phyloP scores from a whole-genome alignment of 768 basidiomycete genomes.

The Amanita brunnescens region DNA sequence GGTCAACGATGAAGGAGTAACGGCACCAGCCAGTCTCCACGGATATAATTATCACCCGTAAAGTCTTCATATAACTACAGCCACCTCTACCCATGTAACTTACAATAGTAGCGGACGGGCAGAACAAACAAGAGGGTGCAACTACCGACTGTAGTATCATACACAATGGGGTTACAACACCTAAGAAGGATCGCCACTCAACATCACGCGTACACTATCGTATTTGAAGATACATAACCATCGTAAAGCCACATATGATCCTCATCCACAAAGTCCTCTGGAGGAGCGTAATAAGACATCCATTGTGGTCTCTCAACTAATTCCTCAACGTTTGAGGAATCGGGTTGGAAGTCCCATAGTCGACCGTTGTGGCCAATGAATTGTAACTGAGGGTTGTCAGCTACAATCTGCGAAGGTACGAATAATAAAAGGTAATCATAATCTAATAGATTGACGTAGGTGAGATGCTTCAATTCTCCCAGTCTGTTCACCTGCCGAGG shows the following conservation, averaged over 20 bases:
- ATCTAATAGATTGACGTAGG: background rate
- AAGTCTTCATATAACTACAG: too few relatives aligned
- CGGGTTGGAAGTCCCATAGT: background rate
- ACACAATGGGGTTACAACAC: too few relatives aligned
- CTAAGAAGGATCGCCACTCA: too few relatives aligned
- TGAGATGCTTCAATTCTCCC: background rate
- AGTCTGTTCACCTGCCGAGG: background rate
- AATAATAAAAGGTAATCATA: background rate
- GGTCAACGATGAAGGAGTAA: too few relatives aligned
- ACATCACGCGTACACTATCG: too few relatives aligned
- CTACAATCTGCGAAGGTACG: background rate
- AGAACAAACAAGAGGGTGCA: too few relatives aligned
- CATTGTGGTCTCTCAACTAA: background rate
- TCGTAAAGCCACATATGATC: conserved; percentile 3
- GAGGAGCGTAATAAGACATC: background rate
- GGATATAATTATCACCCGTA: too few relatives aligned
- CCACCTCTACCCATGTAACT: too few relatives aligned
- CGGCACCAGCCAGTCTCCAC: too few relatives aligned
- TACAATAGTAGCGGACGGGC: too few relatives aligned
- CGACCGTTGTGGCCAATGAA: background rate
- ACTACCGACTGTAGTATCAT: too few relatives aligned
- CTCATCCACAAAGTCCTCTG: background rate
- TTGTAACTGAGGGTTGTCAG: background rate
- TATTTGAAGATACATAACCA: background rate
- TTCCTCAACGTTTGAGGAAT: background rate